Percentiles rank a stretch among this genome's conserved stretches.
These are phyloP conservation scores for Quercus wislizeni DNA, from an alignment of 306 rosid species.

Conservation along the genomic window DNA sequence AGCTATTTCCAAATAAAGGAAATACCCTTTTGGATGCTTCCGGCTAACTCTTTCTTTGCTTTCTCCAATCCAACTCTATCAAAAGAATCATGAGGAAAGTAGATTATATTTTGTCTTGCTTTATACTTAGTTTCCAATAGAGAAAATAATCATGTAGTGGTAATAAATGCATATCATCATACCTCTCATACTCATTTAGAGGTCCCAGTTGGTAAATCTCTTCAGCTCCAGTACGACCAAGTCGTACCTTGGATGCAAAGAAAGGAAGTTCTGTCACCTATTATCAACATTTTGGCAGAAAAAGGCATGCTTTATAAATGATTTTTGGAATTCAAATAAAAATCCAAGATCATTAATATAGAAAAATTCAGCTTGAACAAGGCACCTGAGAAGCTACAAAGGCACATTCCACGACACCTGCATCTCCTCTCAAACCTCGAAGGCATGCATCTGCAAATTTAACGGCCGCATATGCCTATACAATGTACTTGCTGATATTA, in stretches of 20 bases:
- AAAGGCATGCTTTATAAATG: not conserved
- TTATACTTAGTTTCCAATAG: too few species aligned
- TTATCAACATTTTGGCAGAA: not conserved
- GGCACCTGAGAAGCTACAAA: slow-evolving; percentile 71
- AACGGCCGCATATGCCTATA: slow-evolving; percentile 91
- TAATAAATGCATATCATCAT: not conserved
- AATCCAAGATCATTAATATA: not conserved
- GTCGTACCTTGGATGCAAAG: slow-evolving; percentile 83
- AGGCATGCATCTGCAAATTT: slow-evolving; percentile 81
- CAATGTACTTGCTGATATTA: too few species aligned
- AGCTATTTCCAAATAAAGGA: slow-evolving; percentile 55
- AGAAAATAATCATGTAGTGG: too few species aligned
- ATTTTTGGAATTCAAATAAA: not conserved
- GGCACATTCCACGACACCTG: slow-evolving; percentile 78
- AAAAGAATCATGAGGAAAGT: too few species aligned
- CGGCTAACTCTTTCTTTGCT: slow-evolving; percentile 73
- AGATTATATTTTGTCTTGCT: too few species aligned
- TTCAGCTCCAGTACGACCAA: slow-evolving; percentile 80
- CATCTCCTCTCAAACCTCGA: slow-evolving; percentile 77
- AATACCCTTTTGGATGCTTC: slow-evolving; percentile 71
- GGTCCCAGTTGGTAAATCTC: slow-evolving; percentile 78
- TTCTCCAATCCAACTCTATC: slow-evolving; percentile 67
- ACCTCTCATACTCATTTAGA: slow-evolving; percentile 87
- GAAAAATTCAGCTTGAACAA: too few species aligned
- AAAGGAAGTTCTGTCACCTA: slow-evolving; percentile 92